These are phyloP conservation scores for Meyerozyma elateridarum DNA, from an alignment of 1,139 yeast genomes.

Conservation along the genomic window DNA sequence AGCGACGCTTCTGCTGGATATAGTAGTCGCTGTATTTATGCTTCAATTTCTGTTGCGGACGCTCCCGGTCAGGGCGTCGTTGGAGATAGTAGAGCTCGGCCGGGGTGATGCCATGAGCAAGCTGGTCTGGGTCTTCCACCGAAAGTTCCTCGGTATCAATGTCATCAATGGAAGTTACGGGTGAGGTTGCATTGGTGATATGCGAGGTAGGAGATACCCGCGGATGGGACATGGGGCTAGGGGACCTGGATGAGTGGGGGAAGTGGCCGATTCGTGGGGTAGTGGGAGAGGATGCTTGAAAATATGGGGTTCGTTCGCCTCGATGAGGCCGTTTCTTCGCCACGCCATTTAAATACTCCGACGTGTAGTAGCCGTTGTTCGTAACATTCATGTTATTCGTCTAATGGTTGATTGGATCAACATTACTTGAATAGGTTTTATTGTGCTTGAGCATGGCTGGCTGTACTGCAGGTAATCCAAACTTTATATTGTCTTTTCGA, in stretches of 20 bases:
- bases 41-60: background rate
- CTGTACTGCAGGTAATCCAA: slow-evolving; percentile 6
- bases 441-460: slow-evolving; percentile 9
- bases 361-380: slow-evolving; percentile 19
- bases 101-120: slow-evolving; percentile 3
- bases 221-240: background rate
- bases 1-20: slow-evolving; percentile 32
- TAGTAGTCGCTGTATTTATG: slow-evolving; percentile 27
- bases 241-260: background rate
- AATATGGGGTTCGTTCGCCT: no score
- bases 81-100: slow-evolving; percentile 1
- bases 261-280: slow-evolving; percentile 1
- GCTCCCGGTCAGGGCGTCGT: slow-evolving; percentile 2
- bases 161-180: background rate
- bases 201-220: no score
- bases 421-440: slow-evolving; percentile 3
- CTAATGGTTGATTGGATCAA: background rate
- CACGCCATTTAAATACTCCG: slow-evolving; percentile 17
- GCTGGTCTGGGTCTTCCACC: slow-evolving; percentile 1
- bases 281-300: background rate
- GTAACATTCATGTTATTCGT: slow-evolving; percentile 18
- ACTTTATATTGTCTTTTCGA: no score
- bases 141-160: slow-evolving; percentile 1
- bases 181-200: background rate
- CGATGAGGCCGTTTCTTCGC: slow-evolving; percentile 12